phyloP scores from a whole-genome alignment of 768 basidiomycete genomes.

The Mycena alexandri region DNA sequence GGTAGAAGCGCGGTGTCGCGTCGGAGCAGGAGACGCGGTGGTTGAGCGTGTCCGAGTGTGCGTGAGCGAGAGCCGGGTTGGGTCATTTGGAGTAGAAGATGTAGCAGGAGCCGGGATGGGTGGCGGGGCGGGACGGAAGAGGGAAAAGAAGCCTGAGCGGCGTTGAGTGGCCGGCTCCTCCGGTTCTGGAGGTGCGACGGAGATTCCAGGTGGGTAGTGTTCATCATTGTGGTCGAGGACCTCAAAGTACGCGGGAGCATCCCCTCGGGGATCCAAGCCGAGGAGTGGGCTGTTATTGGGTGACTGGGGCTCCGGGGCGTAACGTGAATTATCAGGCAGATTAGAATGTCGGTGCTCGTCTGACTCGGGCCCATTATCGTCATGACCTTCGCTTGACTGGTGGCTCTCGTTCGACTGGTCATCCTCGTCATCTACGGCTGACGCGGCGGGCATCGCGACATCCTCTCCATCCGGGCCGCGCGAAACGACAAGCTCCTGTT shows the following conservation, averaged over 20 bases:
- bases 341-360: conserved; percentile 34
- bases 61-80: conserved; percentile 22
- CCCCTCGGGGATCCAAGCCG: conserved; percentile 62
- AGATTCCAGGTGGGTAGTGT: conserved; percentile 26
- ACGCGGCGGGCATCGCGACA: conserved; percentile 57
- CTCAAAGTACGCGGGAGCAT: conserved; percentile 79
- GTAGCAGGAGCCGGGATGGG: conserved; percentile 37
- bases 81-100: conserved; percentile 17
- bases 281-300: conserved; percentile 60
- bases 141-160: conserved; percentile 62
- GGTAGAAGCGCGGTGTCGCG: conserved; percentile 51
- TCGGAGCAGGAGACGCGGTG: conserved; percentile 41
- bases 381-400: not conserved
- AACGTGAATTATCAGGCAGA: conserved; percentile 50
- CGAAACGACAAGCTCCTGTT: conserved; percentile 81
- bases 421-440: conserved; percentile 45
- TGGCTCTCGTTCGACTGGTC: conserved; percentile 28
- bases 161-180: conserved; percentile 39
- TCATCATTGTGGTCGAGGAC: conserved; percentile 51
- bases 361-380: conserved; percentile 13
- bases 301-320: conserved; percentile 55
- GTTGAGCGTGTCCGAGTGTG: conserved; percentile 41
- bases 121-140: conserved; percentile 48
- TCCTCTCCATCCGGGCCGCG: conserved; percentile 69
- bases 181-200: conserved; percentile 41